Evolutionary conservation across 73 alveolate genomes (phyloP).

Genomic region (Paramecium biaurelia): DNA sequence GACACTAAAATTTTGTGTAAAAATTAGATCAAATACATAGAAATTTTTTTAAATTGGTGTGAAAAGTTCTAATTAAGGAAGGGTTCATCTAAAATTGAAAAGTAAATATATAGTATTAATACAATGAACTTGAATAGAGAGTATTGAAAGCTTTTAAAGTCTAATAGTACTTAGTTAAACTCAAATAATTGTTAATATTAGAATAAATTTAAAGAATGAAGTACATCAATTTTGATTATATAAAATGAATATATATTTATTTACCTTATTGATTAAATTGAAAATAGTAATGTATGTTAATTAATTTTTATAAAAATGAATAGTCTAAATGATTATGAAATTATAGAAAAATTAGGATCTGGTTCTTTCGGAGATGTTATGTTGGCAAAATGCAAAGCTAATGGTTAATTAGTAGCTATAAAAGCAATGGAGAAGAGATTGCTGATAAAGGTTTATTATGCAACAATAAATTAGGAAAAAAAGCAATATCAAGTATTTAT

Average conservation of each 20-base stretch:
- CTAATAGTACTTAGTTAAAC: neutral
- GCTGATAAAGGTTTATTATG: neutral
- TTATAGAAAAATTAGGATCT: neutral
- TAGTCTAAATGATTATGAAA: neutral
- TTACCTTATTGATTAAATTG: neutral
- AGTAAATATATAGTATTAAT: neutral
- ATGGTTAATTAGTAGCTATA: neutral
- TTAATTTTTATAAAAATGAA: neutral
- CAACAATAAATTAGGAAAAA: conserved; percentile 26
- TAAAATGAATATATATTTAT: too few species aligned
- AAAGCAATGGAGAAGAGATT: neutral
- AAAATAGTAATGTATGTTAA: neutral
- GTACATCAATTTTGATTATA: too few species aligned
- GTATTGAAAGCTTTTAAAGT: neutral
- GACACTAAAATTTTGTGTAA: too few species aligned
- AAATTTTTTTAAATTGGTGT: too few species aligned
- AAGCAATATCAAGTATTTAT: conserved; percentile 49
- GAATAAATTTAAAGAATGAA: neutral
- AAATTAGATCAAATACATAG: too few species aligned
- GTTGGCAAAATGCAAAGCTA: neutral
- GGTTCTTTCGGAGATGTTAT: conserved; percentile 9
- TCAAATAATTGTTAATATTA: too few species aligned
- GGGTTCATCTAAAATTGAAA: too few species aligned
- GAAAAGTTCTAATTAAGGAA: too few species aligned
- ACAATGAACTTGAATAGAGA: too few species aligned